Base-by-base conservation (phyloP, 495 filamentous ascomycete genomes). In the Xylaria grammica region DNA sequence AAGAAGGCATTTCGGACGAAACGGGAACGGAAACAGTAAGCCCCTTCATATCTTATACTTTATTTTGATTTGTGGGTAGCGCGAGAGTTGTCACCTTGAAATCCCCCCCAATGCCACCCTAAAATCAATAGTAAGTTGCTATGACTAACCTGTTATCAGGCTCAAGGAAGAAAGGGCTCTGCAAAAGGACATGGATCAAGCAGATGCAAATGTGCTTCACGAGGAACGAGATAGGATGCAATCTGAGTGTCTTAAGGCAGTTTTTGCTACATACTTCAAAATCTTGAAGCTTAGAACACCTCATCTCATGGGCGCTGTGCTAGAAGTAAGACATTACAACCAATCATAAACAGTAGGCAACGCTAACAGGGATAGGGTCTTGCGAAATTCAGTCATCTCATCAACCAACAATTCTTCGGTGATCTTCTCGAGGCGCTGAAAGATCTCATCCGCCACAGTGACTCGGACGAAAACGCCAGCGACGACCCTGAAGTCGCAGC, bases 331-430 rank as follows among this genome's bases (percentile, higher is more conserved):
- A 29, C 34, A 40, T 0, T 30, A 45, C 4, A 22, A 3, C 5
- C 8, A 17, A 36, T 9, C 9, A 4, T 0, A 36, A 2, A 15
- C 17, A 7, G 11, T 24, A 40, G 19, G 10, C 30, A 60, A 4
- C 1, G 36, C 32, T 65, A 58, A 65, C 29, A 51, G 26, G 26
- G 46, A 11, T 93, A 99, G 75, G 95, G 95, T 52, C 80, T 99
- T 29, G 94, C 94, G 52, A 82, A 82, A 74, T 98, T 97, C 75
- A 88, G 93, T 19, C 95, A 97, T 73, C 81, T 99, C 19, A 97
- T 99, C 81, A 99, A 99, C 79, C 90, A 97, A 71, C 89, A 98
- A 72, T 97, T 98, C 81, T 99, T 99, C 74, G 95, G 95, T 22
- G 95, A 97, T 74, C 72, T 99, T 38, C 87, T 99, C 20, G 96